Conservation (phyloP, 495 filamentous ascomycete species). For the Collariella sp. region DNA sequence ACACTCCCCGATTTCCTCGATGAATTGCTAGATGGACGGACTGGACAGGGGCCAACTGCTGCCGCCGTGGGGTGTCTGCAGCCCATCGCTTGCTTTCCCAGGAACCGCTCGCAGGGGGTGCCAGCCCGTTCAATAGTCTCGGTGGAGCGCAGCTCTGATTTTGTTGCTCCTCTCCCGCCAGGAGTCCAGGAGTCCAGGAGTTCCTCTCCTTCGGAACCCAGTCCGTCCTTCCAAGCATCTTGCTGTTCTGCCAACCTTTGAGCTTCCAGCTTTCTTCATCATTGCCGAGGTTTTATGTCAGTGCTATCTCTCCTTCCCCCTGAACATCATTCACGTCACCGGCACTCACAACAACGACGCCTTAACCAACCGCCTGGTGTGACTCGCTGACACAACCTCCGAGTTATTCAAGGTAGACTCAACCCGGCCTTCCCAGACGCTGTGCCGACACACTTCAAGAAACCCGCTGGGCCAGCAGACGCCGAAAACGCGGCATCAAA, state of each 20-base stretch:
- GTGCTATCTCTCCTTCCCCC: background rate
- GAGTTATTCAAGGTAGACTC: background rate
- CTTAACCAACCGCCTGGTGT: background rate
- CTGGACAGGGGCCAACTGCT: background rate
- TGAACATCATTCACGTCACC: background rate
- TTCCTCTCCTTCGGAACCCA: background rate
- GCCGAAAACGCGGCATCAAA: background rate
- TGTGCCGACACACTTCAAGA: background rate
- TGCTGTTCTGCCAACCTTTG: background rate
- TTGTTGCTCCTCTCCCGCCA: slow-evolving; percentile 8
- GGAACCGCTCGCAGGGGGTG: slow-evolving; percentile 9
- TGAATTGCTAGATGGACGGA: background rate
- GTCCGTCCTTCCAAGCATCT: background rate
- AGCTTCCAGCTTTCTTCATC: background rate
- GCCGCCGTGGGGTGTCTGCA: background rate
- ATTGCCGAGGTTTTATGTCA: background rate
- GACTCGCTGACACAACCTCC: background rate
- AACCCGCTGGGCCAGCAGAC: background rate
- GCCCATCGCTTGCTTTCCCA: slow-evolving; percentile 4
- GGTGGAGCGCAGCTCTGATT: slow-evolving; percentile 15
- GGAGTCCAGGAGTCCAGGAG: slow-evolving; percentile 1
- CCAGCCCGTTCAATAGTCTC: slow-evolving; percentile 2
- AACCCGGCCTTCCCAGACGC: background rate
- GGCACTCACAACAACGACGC: background rate
- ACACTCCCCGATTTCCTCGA: background rate